Evolutionary conservation across 352 stramenopile genomes (phyloP).

Genomic region (Pythium aquatile): DNA sequence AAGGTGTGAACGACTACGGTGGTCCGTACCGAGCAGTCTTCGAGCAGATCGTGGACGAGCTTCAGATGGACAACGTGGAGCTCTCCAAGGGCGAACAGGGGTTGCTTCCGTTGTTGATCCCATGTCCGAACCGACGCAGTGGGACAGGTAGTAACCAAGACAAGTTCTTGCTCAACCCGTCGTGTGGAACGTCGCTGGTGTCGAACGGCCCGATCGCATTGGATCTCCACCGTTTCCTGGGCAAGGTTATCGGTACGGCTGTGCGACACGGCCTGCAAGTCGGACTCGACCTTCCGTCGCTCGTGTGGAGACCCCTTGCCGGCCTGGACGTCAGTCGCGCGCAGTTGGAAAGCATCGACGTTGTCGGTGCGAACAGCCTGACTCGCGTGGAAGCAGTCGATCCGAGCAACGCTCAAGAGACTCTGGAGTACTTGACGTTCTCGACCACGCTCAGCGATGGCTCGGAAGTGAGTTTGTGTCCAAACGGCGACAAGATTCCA

Average conservation of each 20-base stretch:
- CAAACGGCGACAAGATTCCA: constrained; percentile 65
- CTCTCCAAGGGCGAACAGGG: constrained; percentile 84
- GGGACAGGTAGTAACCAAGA: constrained; percentile 90
- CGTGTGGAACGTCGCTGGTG: constrained; percentile 73
- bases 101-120: constrained; percentile 85
- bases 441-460: constrained; percentile 82
- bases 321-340: constrained; percentile 70
- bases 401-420: constrained; percentile 36
- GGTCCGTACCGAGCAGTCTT: constrained; percentile 98
- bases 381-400: constrained; percentile 57
- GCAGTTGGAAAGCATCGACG: constrained; percentile 80
- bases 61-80: constrained; percentile 91
- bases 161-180: constrained; percentile 91
- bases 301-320: constrained; percentile 86
- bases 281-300: constrained; percentile 85
- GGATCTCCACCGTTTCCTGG: constrained; percentile 94
- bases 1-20: constrained; percentile 99
- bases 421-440: constrained; percentile 73
- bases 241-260: constrained; percentile 95
- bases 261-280: constrained; percentile 95
- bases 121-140: constrained; percentile 84
- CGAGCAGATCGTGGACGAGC: constrained; percentile 95
- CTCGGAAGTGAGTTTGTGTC: constrained; percentile 61
- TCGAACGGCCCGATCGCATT: constrained; percentile 88
- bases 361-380: constrained; percentile 71